Percentiles rank a stretch among this genome's conserved stretches.
These are phyloP conservation scores for Kuraishia hungarica DNA, from an alignment of 805 yeast genomes.

Conservation along the genomic window DNA sequence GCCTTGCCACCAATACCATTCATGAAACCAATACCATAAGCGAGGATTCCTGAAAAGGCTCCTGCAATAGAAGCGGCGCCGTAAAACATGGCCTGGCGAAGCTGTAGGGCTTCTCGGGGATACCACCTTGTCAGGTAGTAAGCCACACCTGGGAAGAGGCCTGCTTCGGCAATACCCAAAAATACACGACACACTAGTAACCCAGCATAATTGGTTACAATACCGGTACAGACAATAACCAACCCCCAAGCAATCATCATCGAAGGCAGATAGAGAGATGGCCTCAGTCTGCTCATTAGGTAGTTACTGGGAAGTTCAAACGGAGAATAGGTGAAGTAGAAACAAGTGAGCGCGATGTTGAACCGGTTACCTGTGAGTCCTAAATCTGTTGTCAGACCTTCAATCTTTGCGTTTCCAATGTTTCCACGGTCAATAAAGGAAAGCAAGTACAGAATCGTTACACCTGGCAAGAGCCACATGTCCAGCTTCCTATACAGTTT, in stretches of 20 bases:
- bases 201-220: slow-evolving; percentile 18
- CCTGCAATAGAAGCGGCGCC: slow-evolving; percentile 27
- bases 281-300: slow-evolving; percentile 24
- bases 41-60: slow-evolving; percentile 28
- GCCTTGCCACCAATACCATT: slow-evolving; percentile 25
- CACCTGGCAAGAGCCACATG: background rate
- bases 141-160: slow-evolving; percentile 32
- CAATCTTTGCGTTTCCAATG: slow-evolving; percentile 42
- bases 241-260: slow-evolving; percentile 30
- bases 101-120: slow-evolving; percentile 26
- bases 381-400: slow-evolving; percentile 37
- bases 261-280: slow-evolving; percentile 29
- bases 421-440: slow-evolving; percentile 40
- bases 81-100: slow-evolving; percentile 27
- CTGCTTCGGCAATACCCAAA: slow-evolving; percentile 33
- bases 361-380: slow-evolving; percentile 30
- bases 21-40: slow-evolving; percentile 26
- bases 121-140: slow-evolving; percentile 31
- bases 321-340: slow-evolving; percentile 29
- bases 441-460: background rate
- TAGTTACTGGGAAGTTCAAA: slow-evolving; percentile 32
- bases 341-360: slow-evolving; percentile 30
- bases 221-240: slow-evolving; percentile 24
- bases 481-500: background rate
- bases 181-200: slow-evolving; percentile 24